phyloP scores from a whole-genome alignment of 139 green algal genomes.

The Coelastrella sp. region DNA sequence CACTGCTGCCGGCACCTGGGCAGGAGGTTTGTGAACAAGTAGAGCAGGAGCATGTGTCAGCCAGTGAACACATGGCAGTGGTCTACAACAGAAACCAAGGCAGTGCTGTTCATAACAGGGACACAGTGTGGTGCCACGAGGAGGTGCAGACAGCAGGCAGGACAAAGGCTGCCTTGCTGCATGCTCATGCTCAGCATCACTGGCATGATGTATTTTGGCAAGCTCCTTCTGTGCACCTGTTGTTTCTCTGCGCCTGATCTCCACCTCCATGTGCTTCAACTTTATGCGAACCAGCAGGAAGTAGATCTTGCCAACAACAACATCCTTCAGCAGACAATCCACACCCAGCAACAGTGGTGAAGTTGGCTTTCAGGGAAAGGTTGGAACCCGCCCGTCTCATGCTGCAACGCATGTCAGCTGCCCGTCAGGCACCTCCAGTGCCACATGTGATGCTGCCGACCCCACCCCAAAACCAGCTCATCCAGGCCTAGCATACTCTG shows the following conservation, averaged over 20 bases:
- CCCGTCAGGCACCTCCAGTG: too few species aligned
- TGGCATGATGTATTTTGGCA: not conserved
- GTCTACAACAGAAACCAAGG: too few species aligned
- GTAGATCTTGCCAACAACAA: conserved; percentile 97
- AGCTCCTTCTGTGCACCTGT: conserved; percentile 60
- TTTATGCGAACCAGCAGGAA: conserved; percentile 99
- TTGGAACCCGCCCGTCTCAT: too few species aligned
- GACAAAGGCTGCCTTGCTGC: too few species aligned
- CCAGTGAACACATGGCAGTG: not conserved
- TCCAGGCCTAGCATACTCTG: too few species aligned
- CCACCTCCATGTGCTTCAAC: conserved; percentile 99
- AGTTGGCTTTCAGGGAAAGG: not conserved
- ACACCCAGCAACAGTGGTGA: not conserved
- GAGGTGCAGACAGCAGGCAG: too few species aligned
- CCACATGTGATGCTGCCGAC: too few species aligned
- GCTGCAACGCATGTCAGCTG: too few species aligned
- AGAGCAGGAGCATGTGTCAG: not conserved
- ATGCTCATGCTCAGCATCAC: not conserved
- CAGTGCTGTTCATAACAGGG: too few species aligned
- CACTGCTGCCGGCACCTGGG: conserved; percentile 62
- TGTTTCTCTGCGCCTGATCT: conserved; percentile 96
- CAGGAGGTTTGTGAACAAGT: not conserved
- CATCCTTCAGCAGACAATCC: conserved; percentile 66
- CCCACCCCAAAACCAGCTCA: too few species aligned
- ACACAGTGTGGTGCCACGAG: too few species aligned